Conservation (phyloP, 139 green algal species). For the Chlamydomonas sphaeroides region DNA sequence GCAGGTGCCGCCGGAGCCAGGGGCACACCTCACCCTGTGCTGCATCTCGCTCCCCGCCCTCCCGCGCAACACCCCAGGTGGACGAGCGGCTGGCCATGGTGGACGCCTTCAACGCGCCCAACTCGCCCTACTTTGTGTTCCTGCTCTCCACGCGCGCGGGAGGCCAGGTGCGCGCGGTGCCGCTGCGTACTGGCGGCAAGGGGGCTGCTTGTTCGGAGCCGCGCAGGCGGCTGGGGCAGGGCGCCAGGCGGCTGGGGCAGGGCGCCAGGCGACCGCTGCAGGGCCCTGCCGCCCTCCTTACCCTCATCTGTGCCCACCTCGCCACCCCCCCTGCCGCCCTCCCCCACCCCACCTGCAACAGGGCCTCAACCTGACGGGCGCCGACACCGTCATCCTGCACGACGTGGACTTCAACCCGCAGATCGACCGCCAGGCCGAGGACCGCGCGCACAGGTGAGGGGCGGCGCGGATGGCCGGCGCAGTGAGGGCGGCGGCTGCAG, state of each 20-base stretch:
- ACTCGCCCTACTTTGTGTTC: constrained; percentile 85
- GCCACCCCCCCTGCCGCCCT: too few species aligned
- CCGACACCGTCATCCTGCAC: constrained; percentile 95
- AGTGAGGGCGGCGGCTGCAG: not conserved
- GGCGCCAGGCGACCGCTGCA: too few species aligned
- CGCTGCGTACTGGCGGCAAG: too few species aligned
- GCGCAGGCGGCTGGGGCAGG: too few species aligned
- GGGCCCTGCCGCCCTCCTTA: too few species aligned
- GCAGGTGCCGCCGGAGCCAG: too few species aligned
- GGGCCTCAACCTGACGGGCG: constrained; percentile 95
- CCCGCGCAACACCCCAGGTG: constrained; percentile 61
- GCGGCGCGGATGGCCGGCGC: not conserved
- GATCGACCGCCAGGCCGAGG: constrained; percentile 77
- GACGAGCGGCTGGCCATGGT: constrained; percentile 84
- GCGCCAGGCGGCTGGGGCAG: too few species aligned
- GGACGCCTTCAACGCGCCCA: constrained; percentile 81
- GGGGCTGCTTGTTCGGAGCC: too few species aligned
- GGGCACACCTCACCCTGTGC: not conserved
- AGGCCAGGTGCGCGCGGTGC: too few species aligned
- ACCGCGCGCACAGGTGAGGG: constrained; percentile 53
- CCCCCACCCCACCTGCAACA: too few species aligned
- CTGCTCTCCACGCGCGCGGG: constrained; percentile 94
- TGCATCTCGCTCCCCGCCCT: not conserved
- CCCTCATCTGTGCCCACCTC: too few species aligned
- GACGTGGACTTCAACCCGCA: constrained; percentile 96